Base-by-base conservation (phyloP, 352 stramenopile genomes). In the Phytophthora europaea region DNA sequence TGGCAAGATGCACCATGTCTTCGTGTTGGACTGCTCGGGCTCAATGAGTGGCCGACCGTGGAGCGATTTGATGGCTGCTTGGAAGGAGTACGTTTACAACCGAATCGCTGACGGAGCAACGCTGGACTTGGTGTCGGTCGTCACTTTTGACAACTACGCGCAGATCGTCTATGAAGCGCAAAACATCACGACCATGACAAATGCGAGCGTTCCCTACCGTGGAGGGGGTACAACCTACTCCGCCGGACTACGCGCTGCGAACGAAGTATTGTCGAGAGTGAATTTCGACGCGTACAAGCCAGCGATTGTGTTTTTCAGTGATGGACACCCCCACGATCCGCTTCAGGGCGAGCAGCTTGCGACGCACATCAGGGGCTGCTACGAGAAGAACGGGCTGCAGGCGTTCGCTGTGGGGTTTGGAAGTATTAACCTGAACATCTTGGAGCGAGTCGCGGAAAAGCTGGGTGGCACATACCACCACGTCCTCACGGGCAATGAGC, bases 281-380 rank as follows among this genome's bases (percentile, higher is more conserved):
- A 76, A 82, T 20, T 89, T 90, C 53, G 78, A 85, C 16, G 57
- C 40, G 13, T 93, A 91, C 75, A 85, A 89, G 65, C 88, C 89
- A 8, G 80, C 87, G 3, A 20, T 96, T 2, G 73, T 96, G 16
- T 94, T 96, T 53, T 95, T 96, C 62, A 93, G 87, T 13, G 87
- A 96, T 51, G 89, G 87, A 0, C 80, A 91, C 6, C 89, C 89
- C 3, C 58, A 36, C 10, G 83, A 93, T 53, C 65, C 74, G 0
- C 4, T 61, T 13, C 67, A 82, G 26, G 87, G 87, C 4, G 84
- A 91, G 40, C 65, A 82, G 28, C 36, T 94, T n/a, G 87, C 83
- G 1, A 62, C 47, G 3, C 81, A 94, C 34, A 88, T 96, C 34
- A 40, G 70, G n/a, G 33, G 61, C 0, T 83, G 57, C 28, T 96